Evolutionary conservation across 2,329 filamentous ascomycete species (phyloP).

Genomic region (Lomentospora prolificans): DNA sequence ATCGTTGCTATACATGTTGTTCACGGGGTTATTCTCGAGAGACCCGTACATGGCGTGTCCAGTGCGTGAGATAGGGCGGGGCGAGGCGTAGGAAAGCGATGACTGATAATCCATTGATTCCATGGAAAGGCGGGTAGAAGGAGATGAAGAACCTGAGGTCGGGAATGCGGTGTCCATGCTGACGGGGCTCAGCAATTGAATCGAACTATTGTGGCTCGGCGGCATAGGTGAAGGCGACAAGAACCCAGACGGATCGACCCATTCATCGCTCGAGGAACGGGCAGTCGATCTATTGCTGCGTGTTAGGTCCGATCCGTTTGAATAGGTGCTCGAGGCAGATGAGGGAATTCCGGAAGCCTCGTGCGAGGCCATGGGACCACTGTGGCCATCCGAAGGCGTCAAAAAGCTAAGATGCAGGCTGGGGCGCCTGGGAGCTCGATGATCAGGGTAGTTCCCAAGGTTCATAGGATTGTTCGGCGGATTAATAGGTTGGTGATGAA

Average conservation of each 20-base stretch:
- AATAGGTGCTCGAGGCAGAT: slow-evolving; percentile 7
- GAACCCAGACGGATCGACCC: slow-evolving; percentile 3
- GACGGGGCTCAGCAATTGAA: not conserved
- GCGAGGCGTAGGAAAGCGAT: not conserved
- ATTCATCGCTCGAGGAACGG: slow-evolving; percentile 2
- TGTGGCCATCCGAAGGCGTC: not conserved
- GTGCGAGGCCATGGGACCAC: not conserved
- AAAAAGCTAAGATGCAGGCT: not conserved
- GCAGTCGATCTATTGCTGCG: not conserved
- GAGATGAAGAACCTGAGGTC: not conserved
- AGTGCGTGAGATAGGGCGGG: not conserved
- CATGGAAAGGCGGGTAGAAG: not conserved
- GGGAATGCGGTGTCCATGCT: not conserved
- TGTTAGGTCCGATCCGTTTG: not conserved
- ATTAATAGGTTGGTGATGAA: not conserved
- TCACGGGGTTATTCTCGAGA: not conserved
- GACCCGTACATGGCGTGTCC: not conserved
- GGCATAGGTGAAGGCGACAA: not conserved
- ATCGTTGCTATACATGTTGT: not conserved
- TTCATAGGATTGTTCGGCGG: not conserved
- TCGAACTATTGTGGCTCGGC: not conserved
- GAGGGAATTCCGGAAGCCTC: slow-evolving; percentile 4
- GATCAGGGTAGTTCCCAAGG: not conserved
- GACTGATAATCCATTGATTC: not conserved
- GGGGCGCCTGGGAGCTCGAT: not conserved